These are phyloP conservation scores for Jaminaea rosea DNA, from an alignment of 1,284 basidiomycete genomes.

Conservation along the genomic window DNA sequence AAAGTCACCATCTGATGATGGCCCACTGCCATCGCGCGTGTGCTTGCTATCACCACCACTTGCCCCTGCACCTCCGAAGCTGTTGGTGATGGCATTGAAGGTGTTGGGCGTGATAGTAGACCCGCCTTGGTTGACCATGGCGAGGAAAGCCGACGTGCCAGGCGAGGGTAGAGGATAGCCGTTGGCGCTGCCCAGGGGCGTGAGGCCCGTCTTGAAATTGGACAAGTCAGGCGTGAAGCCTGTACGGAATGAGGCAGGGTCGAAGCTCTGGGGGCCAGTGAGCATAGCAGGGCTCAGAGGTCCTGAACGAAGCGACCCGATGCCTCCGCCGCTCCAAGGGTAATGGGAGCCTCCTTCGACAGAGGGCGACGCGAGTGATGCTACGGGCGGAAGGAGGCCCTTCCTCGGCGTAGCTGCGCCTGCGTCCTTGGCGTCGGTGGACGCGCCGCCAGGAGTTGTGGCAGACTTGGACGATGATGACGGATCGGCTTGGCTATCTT, in stretches of 20 bases:
- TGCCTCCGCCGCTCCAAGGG: conserved; percentile 24
- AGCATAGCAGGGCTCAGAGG: conserved; percentile 93
- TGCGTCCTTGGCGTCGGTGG: conserved; percentile 9
- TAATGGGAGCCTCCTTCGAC: conserved; percentile 51
- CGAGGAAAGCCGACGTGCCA: conserved; percentile 82
- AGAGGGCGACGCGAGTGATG: conserved; percentile 73
- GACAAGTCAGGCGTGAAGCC: conserved; percentile 66
- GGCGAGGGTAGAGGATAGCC: conserved; percentile 74
- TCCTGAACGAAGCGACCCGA: conserved; percentile 70
- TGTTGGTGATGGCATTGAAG: conserved; percentile 21
- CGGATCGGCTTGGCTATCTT: conserved; percentile 3
- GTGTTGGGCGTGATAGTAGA: conserved; percentile 75
- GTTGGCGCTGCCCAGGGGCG: conserved; percentile 51
- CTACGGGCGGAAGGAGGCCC: conserved; percentile 67
- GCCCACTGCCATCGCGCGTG: conserved; percentile 4
- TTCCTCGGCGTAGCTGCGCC: conserved; percentile 23
- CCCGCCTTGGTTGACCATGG: conserved; percentile 59
- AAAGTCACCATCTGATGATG: conserved; percentile 27
- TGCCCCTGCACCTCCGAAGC: no score
- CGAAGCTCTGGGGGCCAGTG: conserved; percentile 69
- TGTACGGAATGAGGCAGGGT: conserved; percentile 58
- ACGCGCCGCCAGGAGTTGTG: conserved; percentile 5
- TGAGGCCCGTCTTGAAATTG: conserved; percentile 51
- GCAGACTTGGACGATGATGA: conserved; percentile 2
- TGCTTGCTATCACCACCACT: neutral